Evolutionary conservation across 768 basidiomycete genomes (phyloP).

Genomic region (Tremella yokohamensis): DNA sequence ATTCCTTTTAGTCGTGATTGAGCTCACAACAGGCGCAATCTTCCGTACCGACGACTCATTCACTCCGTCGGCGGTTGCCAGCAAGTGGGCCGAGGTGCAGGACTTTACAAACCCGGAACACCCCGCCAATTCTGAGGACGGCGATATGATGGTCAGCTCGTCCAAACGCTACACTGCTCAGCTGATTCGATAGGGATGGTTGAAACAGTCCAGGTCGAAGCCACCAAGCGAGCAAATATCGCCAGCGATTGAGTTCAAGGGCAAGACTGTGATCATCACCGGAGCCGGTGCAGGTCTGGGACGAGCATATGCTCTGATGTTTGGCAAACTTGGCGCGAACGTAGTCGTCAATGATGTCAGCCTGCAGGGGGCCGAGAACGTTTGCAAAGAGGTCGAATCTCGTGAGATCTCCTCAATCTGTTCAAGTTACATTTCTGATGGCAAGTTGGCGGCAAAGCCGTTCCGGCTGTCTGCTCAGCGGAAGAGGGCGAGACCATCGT

Average conservation of each 20-base stretch:
- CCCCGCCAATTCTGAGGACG: constrained; percentile 64
- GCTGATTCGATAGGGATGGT: constrained; percentile 53
- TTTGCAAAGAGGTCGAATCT: constrained; percentile 80
- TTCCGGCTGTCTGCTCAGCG: constrained; percentile 74
- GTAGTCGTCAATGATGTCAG: constrained; percentile 94
- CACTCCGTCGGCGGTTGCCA: constrained; percentile 91
- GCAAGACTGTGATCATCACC: constrained; percentile 87
- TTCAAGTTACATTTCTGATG: too few species aligned
- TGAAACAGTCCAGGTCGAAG: constrained; percentile 63
- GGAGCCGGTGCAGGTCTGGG: constrained; percentile 94
- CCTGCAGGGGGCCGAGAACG: constrained; percentile 73
- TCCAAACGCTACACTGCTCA: not conserved
- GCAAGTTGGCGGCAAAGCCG: constrained; percentile 82
- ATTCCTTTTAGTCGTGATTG: not conserved
- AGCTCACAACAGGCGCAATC: constrained; percentile 53
- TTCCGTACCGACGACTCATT: constrained; percentile 87
- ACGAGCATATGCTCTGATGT: constrained; percentile 87
- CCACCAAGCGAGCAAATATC: constrained; percentile 67
- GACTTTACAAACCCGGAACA: constrained; percentile 71
- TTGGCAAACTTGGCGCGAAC: constrained; percentile 85
- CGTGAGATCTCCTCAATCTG: constrained; percentile 55
- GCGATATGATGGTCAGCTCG: constrained; percentile 46
- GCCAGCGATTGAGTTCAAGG: constrained; percentile 73
- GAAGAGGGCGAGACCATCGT: constrained; percentile 90
- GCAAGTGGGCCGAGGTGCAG: constrained; percentile 73